phyloP scores from a whole-genome alignment of 345 rosid genomes.

The Hevea brasiliensis region DNA sequence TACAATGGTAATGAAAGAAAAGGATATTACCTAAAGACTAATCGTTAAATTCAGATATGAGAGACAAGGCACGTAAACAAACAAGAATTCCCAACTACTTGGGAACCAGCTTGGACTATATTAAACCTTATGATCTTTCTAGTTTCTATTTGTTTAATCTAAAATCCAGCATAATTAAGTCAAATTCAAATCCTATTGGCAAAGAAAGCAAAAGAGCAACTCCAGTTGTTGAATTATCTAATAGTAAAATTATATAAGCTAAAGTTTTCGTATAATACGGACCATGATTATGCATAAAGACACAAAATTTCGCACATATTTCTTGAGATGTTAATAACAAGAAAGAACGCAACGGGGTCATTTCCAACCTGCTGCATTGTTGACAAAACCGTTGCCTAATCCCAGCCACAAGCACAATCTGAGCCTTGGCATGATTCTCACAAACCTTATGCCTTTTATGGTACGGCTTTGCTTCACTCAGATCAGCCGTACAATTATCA shows the following conservation, averaged over 20 bases:
- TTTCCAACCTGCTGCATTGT: constrained; percentile 75
- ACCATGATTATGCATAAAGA: not conserved
- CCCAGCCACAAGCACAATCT: constrained; percentile 56
- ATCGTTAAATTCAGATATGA: not conserved
- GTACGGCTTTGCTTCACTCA: constrained; percentile 57
- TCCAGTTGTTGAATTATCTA: not conserved
- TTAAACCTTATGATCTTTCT: not conserved
- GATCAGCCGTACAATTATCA: constrained; percentile 58
- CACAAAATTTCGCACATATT: not conserved
- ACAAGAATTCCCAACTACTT: not conserved
- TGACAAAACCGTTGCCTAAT: constrained; percentile 72
- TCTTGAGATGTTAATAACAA: not conserved
- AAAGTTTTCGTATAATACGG: not conserved
- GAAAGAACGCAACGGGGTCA: constrained; percentile 6
- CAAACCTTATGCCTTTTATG: constrained; percentile 76
- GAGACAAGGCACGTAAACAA: not conserved
- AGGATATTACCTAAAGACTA: not conserved
- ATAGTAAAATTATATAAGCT: not conserved
- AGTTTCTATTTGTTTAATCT: too few species aligned
- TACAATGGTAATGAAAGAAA: not conserved
- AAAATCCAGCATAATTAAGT: not conserved
- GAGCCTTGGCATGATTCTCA: constrained; percentile 75
- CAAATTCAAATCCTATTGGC: not conserved
- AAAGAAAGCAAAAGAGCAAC: not conserved
- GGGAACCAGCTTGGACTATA: not conserved